These are phyloP conservation scores for Geosmithia morbida DNA, from an alignment of 2,329 filamentous ascomycete genomes.

Conservation along the genomic window DNA sequence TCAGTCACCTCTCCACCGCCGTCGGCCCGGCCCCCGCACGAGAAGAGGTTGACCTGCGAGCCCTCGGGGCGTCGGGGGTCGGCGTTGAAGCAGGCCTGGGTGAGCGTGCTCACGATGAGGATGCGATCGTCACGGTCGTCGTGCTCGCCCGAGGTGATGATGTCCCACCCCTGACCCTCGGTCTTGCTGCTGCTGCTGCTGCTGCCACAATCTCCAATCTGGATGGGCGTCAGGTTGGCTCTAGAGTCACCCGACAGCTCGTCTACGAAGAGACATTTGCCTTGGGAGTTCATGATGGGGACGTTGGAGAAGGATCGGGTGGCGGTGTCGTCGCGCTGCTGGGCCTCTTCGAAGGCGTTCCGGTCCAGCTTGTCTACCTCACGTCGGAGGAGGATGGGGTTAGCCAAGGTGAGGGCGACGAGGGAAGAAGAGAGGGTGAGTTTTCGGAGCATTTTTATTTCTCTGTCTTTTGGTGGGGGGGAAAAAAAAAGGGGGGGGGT, in stretches of 20 bases:
- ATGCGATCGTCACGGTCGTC: slow-evolving; percentile 26
- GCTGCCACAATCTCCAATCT: slow-evolving; percentile 23
- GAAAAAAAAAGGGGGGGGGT: no score
- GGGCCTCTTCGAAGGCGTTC: slow-evolving; percentile 27
- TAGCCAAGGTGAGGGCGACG: neutral
- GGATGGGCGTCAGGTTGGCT: slow-evolving; percentile 28
- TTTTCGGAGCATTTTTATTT: neutral
- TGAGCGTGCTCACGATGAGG: slow-evolving; percentile 40
- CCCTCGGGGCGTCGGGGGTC: slow-evolving; percentile 34
- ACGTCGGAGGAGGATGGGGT: slow-evolving; percentile 9
- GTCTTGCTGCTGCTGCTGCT: slow-evolving; percentile 5
- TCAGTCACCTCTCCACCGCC: slow-evolving; percentile 33
- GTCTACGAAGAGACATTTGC: slow-evolving; percentile 30
- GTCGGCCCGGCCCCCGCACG: slow-evolving; percentile 42
- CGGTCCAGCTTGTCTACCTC: slow-evolving; percentile 26
- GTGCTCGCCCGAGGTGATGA: slow-evolving; percentile 35
- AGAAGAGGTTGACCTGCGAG: slow-evolving; percentile 40
- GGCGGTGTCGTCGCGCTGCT: slow-evolving; percentile 26
- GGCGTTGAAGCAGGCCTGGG: slow-evolving; percentile 44
- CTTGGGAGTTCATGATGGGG: slow-evolving; percentile 28
- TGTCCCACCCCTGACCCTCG: slow-evolving; percentile 29
- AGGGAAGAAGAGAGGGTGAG: neutral
- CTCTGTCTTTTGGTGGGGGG: no score
- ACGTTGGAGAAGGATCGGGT: slow-evolving; percentile 27
- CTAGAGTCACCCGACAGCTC: slow-evolving; percentile 31